These are phyloP conservation scores for Cercospora zeina DNA, from an alignment of 2,329 filamentous ascomycete species.

Conservation along the genomic window DNA sequence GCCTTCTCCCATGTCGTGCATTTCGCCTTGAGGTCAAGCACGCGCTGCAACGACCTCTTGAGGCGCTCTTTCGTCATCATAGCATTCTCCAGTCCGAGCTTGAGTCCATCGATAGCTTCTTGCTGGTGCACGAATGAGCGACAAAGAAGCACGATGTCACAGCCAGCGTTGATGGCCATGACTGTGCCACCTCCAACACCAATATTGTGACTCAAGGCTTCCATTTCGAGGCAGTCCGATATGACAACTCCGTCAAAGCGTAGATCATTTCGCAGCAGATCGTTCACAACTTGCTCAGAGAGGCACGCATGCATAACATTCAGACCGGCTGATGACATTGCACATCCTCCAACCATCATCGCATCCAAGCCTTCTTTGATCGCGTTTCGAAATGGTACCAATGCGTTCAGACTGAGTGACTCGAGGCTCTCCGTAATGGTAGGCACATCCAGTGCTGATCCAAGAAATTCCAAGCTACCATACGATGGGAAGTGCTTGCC, in stretches of 20 bases:
- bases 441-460: conserved; percentile 85
- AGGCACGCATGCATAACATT: conserved; percentile 95
- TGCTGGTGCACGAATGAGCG: conserved; percentile 84
- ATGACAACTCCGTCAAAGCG: conserved; percentile 90
- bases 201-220: conserved; percentile 90
- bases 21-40: conserved; percentile 76
- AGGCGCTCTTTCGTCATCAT: conserved; percentile 82
- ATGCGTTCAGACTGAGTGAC: conserved; percentile 84
- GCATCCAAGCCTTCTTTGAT: conserved; percentile 83
- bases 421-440: conserved; percentile 95
- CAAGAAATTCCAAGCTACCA: conserved; percentile 89
- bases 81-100: conserved; percentile 83
- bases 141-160: conserved; percentile 86
- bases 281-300: conserved; percentile 89
- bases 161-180: conserved; percentile 96
- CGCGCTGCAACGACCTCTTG: conserved; percentile 73
- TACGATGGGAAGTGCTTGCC: conserved; percentile 98
- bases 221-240: conserved; percentile 95
- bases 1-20: conserved; percentile 92
- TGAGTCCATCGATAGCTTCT: conserved; percentile 86
- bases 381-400: conserved; percentile 89
- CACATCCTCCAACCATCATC: conserved; percentile 94
- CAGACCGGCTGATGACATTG: conserved; percentile 86
- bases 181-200: conserved; percentile 96
- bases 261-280: conserved; percentile 81